Evolutionary conservation across 2,329 filamentous ascomycete genomes (phyloP).

Genomic region (Aureobasidium sp.): DNA sequence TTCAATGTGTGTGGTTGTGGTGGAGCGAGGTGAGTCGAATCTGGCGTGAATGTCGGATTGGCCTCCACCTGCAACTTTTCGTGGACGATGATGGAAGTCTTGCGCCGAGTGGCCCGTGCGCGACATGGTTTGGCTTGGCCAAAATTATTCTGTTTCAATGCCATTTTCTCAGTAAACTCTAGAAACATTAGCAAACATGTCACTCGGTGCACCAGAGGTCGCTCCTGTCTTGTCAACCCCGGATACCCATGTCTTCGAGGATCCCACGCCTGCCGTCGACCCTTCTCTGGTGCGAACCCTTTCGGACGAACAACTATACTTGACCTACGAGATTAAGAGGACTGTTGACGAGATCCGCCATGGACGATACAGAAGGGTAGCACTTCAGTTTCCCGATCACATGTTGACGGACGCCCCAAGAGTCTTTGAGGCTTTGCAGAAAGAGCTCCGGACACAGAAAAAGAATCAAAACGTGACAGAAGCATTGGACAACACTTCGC

Average conservation of each 20-base stretch:
- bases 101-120: not conserved
- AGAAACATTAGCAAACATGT: not conserved
- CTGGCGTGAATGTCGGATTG: not conserved
- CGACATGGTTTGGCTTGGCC: not conserved
- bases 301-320: constrained; percentile 62
- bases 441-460: constrained; percentile 34
- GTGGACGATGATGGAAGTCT: not conserved
- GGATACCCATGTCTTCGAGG: constrained; percentile 53
- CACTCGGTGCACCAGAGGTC: constrained; percentile 24
- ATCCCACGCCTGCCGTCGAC: constrained; percentile 39
- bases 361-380: constrained; percentile 67
- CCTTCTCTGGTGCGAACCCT: constrained; percentile 30
- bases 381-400: constrained; percentile 89
- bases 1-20: not conserved
- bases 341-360: constrained; percentile 69
- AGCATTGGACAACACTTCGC: not conserved
- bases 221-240: constrained; percentile 58
- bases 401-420: constrained; percentile 83
- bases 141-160: not conserved
- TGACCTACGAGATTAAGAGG: constrained; percentile 77
- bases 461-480: not conserved
- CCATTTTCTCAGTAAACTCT: not conserved
- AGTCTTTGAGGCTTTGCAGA: constrained; percentile 61
- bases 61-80: not conserved
- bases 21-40: not conserved